phyloP scores from a whole-genome alignment of 345 rosid species.

The Salix purpurea region DNA sequence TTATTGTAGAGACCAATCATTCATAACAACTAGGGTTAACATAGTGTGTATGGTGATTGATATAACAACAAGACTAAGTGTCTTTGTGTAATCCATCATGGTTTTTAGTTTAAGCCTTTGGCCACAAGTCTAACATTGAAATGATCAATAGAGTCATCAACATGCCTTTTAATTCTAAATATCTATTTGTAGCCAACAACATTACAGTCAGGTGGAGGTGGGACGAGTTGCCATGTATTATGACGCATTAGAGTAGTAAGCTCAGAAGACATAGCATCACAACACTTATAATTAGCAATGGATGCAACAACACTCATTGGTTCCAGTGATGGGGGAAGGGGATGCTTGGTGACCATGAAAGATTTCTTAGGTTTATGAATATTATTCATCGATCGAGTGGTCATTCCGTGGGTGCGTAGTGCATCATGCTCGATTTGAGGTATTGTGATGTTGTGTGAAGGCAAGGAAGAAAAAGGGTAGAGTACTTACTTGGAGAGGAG shows the following conservation, averaged over 20 bases:
- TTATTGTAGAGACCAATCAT: rapidly evolving
- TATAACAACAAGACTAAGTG: not conserved
- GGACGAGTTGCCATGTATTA: not conserved
- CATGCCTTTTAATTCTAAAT: rapidly evolving
- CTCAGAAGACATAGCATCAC: no score
- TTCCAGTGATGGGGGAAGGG: not conserved
- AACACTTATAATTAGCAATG: rapidly evolving
- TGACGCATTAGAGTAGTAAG: not conserved
- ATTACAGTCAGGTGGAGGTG: not conserved
- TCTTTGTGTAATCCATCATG: not conserved
- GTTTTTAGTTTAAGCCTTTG: not conserved
- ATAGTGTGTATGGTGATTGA: rapidly evolving
- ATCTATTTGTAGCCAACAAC: not conserved
- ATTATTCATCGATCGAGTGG: no score
- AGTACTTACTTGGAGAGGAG: not conserved
- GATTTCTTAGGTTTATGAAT: not conserved
- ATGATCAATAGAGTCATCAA: rapidly evolving
- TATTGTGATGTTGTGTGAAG: no score
- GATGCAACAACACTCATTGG: not conserved
- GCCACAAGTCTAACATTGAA: not conserved
- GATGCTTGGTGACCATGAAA: not conserved
- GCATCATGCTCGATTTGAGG: no score
- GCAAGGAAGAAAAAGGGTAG: rapidly evolving
- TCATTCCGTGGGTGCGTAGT: rapidly evolving
- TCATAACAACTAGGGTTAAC: not conserved